Conservation (phyloP, 2,329 filamentous ascomycete species). For the Penicillium sp. region DNA sequence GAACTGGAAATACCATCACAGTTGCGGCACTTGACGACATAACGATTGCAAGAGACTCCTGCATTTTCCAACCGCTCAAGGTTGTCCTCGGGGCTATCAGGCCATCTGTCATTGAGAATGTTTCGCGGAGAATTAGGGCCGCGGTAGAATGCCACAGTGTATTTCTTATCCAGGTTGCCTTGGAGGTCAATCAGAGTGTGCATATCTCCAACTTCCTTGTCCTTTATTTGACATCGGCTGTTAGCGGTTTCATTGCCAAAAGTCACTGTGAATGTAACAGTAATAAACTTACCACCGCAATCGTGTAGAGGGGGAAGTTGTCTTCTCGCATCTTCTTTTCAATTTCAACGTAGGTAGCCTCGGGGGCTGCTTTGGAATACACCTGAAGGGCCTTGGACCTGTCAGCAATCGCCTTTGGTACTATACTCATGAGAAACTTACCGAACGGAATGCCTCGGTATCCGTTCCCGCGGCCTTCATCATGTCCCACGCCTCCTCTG, state of each 20-base stretch:
- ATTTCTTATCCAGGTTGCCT: constrained; percentile 54
- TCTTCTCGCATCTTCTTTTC: constrained; percentile 54
- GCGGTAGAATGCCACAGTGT: constrained; percentile 52
- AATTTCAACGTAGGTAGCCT: constrained; percentile 49
- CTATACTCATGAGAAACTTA: constrained; percentile 15
- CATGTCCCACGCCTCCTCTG: constrained; percentile 52
- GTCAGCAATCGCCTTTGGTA: constrained; percentile 5
- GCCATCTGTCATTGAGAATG: constrained; percentile 51
- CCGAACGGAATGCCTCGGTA: constrained; percentile 52
- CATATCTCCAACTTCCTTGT: constrained; percentile 42
- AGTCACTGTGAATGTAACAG: background rate
- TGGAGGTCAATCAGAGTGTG: constrained; percentile 55
- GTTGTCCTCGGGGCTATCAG: constrained; percentile 51
- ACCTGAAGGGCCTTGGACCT: constrained; percentile 45
- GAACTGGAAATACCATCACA: constrained; percentile 42
- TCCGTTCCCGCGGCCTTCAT: constrained; percentile 54
- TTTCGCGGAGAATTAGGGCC: constrained; percentile 48
- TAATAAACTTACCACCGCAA: constrained; percentile 46
- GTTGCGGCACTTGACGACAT: constrained; percentile 52
- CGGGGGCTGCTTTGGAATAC: constrained; percentile 51
- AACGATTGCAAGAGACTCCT: constrained; percentile 52
- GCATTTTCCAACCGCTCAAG: constrained; percentile 52
- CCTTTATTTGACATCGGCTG: constrained; percentile 26
- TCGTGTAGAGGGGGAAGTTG: constrained; percentile 50
- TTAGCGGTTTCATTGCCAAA: background rate